These are phyloP conservation scores for Leccinum broughii DNA, from an alignment of 768 basidiomycete species.

Conservation along the genomic window DNA sequence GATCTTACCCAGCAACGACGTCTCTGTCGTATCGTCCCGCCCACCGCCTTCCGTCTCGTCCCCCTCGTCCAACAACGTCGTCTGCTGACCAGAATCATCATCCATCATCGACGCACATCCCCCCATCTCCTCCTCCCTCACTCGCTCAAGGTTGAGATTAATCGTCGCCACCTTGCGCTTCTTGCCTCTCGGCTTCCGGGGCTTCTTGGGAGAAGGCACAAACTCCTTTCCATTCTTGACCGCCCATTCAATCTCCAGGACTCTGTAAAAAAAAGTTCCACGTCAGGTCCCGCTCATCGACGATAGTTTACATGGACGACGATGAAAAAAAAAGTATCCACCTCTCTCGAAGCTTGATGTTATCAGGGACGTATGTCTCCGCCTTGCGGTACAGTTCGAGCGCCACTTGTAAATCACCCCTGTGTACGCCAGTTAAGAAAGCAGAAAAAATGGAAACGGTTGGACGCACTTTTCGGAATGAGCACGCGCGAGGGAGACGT, in stretches of 20 bases:
- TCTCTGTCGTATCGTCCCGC: constrained; percentile 15
- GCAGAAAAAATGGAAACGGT: not conserved
- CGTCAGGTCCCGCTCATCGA: constrained; percentile 43
- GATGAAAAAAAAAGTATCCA: constrained; percentile 58
- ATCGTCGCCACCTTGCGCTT: constrained; percentile 31
- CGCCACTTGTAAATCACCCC: constrained; percentile 79
- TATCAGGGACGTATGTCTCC: constrained; percentile 82
- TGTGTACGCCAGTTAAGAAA: constrained; percentile 24
- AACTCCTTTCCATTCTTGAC: constrained; percentile 62
- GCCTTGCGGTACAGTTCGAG: constrained; percentile 83
- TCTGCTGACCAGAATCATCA: not conserved
- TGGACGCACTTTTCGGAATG: constrained; percentile 73
- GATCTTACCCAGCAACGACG: constrained; percentile 15
- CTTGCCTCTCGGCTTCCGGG: constrained; percentile 36
- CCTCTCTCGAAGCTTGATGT: constrained; percentile 85
- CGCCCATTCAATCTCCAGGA: constrained; percentile 81
- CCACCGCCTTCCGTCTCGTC: constrained; percentile 38
- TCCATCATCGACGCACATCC: constrained; percentile 1
- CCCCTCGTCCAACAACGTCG: constrained; percentile 38
- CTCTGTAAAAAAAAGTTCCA: constrained; percentile 43
- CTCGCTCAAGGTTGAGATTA: constrained; percentile 14
- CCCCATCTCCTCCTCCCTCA: constrained; percentile 16
- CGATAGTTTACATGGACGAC: constrained; percentile 64
- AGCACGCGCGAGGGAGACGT: constrained; percentile 79
- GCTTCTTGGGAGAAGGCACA: constrained; percentile 53